Evolutionary conservation across 805 yeast genomes (phyloP), one percentile per base, ranked within the genome.

Genomic region (Kuraishia cidri): DNA sequence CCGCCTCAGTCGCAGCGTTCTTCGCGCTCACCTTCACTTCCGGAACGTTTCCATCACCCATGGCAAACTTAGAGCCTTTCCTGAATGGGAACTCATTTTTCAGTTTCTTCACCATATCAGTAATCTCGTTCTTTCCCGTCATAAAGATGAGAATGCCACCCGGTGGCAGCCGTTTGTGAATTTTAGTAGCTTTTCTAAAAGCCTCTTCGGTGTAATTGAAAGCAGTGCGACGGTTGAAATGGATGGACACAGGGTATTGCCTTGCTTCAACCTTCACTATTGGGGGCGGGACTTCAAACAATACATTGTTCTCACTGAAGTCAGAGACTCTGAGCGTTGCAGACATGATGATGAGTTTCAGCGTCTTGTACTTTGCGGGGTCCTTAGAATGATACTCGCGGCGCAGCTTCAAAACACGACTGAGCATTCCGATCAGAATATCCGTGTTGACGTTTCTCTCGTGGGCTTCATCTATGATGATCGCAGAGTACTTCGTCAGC

Each of bases 381-480:
- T 75, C 60, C 33, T 66, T 52, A 3, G 42, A 47, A 46, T 66
- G 64, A 32, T 72, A 67, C 39, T 71, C 66, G 13, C 72, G 62
- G 47, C 99, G 74, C 25, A 90, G 64, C 41, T 68, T 74, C 38
- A 86, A 72, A 12, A 88, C 80, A 44, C 98, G 75, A 50, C 95
- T 85, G 32, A 92, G 62, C 80, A 92, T 82, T 30, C 99, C 99
- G 40, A 92, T 87, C 36, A 92, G 64, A 30, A 92, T 90, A 58
- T 92, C 99, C 0, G 99, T 92, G 51, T 92, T 92, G 39, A 90
- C 77, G 50, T 87, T 90, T 53, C 99, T 73, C 56, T 92, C 98
- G 54, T 92, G 99, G 0, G 99, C 99, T 58, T 92, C 99, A 62
- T 92, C 99, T 37, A 92, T 84, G 18, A 94, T 70, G 29, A 92